Conservation (phyloP, 768 basidiomycete genomes). For the Tricholoma terreum region DNA sequence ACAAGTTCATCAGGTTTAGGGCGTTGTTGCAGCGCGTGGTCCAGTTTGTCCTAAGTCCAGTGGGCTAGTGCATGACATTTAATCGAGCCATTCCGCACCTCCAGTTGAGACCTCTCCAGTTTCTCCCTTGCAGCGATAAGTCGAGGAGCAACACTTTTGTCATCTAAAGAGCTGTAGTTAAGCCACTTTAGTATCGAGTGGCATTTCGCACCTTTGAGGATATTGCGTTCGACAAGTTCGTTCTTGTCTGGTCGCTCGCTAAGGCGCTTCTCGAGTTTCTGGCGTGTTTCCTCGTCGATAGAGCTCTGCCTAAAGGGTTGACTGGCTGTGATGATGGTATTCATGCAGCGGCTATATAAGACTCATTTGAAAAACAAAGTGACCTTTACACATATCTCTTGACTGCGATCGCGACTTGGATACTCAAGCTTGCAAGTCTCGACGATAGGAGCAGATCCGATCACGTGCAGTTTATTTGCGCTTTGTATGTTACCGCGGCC, state of each 20-base stretch:
- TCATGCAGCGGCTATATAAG: neutral
- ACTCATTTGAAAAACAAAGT: neutral
- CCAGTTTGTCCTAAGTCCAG: slow-evolving; percentile 53
- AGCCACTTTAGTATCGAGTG: neutral
- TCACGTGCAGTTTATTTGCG: too few species aligned
- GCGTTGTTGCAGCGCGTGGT: slow-evolving; percentile 53
- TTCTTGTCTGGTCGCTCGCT: slow-evolving; percentile 53
- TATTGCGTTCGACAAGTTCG: slow-evolving; percentile 64
- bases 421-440: too few species aligned
- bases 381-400: neutral
- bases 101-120: slow-evolving; percentile 58
- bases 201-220: slow-evolving; percentile 52
- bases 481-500: too few species aligned
- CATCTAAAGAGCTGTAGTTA: slow-evolving; percentile 40
- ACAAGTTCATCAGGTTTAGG: slow-evolving; percentile 63
- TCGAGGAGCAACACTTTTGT: slow-evolving; percentile 56
- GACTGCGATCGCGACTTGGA: too few species aligned
- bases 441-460: too few species aligned
- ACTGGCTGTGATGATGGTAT: neutral
- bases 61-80: neutral
- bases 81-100: slow-evolving; percentile 36
- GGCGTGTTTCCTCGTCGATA: slow-evolving; percentile 23
- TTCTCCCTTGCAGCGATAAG: slow-evolving; percentile 58
- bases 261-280: slow-evolving; percentile 53
- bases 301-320: slow-evolving; percentile 12